phyloP scores from a whole-genome alignment of 2,329 filamentous ascomycete species.

The Claviceps fusiformis region DNA sequence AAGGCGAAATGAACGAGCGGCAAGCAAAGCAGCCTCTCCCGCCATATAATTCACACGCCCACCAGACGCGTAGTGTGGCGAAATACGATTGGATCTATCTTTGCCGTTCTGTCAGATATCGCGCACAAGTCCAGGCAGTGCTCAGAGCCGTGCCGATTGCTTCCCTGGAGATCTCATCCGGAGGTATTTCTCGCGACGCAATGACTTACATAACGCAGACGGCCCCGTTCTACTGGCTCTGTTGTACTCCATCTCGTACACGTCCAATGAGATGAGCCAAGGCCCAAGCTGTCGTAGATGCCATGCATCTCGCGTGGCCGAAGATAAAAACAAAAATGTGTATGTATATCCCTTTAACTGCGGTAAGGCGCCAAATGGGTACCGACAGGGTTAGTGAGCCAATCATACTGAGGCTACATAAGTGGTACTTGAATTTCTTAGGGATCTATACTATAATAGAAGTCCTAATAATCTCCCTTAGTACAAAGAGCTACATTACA shows the following conservation, averaged over 20 bases:
- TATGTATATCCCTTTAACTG: too few relatives aligned
- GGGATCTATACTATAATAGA: too few relatives aligned
- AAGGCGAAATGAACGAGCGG: too few relatives aligned
- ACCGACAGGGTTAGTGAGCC: too few relatives aligned
- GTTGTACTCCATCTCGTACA: slow-evolving; percentile 1
- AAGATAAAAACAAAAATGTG: not conserved
- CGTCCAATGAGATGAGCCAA: slow-evolving; percentile 2
- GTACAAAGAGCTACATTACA: too few relatives aligned
- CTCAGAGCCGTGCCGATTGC: not conserved
- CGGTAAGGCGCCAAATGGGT: too few relatives aligned
- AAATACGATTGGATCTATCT: not conserved
- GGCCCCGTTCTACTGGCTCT: not conserved
- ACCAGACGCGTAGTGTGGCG: not conserved
- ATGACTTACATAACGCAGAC: slow-evolving; percentile 1
- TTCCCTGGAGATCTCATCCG: not conserved
- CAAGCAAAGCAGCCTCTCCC: too few relatives aligned
- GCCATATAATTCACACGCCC: not conserved
- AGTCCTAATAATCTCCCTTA: too few relatives aligned
- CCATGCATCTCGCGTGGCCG: slow-evolving; percentile 7
- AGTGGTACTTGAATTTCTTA: too few relatives aligned
- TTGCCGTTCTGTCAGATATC: not conserved
- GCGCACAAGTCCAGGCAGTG: not conserved
- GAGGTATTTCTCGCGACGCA: not conserved
- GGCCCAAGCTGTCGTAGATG: slow-evolving; percentile 2
- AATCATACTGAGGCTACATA: too few relatives aligned